Percentiles rank a stretch among this genome's conserved stretches.
Evolutionary conservation across 805 yeast species (phyloP).

Genomic region (Debaryomyces hansenii): DNA sequence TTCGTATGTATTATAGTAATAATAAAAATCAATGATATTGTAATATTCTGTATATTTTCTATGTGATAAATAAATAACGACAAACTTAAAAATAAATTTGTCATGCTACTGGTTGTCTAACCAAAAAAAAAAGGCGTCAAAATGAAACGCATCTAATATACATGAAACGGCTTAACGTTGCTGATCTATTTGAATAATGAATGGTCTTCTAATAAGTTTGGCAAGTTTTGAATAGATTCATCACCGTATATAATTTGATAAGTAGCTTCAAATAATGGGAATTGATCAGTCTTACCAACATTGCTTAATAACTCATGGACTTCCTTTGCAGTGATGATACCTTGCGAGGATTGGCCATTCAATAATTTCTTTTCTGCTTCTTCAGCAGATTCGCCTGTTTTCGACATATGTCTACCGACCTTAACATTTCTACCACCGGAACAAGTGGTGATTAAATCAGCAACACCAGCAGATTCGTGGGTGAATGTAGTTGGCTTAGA

Average conservation of each 20-base stretch:
- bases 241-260: constrained; percentile 80
- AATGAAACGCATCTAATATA: not conserved
- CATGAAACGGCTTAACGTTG: no score
- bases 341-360: constrained; percentile 97
- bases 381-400: constrained; percentile 70
- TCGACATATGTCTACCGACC: constrained; percentile 85
- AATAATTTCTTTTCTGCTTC: constrained; percentile 83
- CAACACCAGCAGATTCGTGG: constrained; percentile 95
- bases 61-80: not conserved
- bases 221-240: constrained; percentile 72
- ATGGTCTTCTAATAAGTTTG: constrained; percentile 55
- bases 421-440: constrained; percentile 96
- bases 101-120: not conserved
- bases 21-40: no score
- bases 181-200: no score
- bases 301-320: constrained; percentile 78
- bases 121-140: not conserved
- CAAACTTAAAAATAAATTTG: not conserved
- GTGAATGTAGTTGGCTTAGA: constrained; percentile 72
- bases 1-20: no score
- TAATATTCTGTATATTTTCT: no score
- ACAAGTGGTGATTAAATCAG: constrained; percentile 96
- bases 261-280: constrained; percentile 80
- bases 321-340: constrained; percentile 86
- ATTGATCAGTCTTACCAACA: constrained; percentile 57